Base-by-base conservation (phyloP, 176 grass and related monocot genomes). In the Musa acuminata region DNA sequence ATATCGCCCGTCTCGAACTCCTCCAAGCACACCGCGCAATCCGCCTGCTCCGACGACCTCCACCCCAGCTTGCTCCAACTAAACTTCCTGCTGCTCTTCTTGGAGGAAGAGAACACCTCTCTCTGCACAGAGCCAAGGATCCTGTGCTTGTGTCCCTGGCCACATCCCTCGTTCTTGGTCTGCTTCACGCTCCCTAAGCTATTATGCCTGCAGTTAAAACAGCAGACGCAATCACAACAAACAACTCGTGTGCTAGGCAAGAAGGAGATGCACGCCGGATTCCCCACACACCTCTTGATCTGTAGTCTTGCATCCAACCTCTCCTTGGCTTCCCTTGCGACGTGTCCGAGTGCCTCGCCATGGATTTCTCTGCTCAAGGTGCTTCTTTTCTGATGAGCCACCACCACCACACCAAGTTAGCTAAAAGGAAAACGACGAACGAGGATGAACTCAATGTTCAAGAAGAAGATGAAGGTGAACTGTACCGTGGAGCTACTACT, bases 21-120 rank as follows among this genome's bases (percentile, higher is more conserved):
- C 27, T 99, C 90, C n/a, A 99, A 79, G 78, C 95, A 99, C 71
- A 99, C 88, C 13, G 81, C 88, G 71, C 95, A 99, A 64, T 99
- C 90, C 22, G 73, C 70, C 64, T 85, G 82, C 76, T 87, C 90
- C 8, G 82, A 78, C 1, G 82, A 88, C 6, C 80, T 89, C 95
- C 86, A 98, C 57, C 87, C 79, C 80, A 90, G 80, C 75, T 89
- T 82, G 82, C 88, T 84, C 94, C 95, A 98, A 72, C 80, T 65
- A 62, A 98, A 85, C 75, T 79, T 79, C n/a, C n/a, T n/a, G 78
- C 85, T 86, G 23, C 80, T 81, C 74, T 83, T 87, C 73, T 35
- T 87, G 16, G 85, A 85, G 16, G 85, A 85, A n/a, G 64, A 71
- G 82, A 88, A 97, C 71, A 97, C 89, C 82, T 97, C 90, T 43